Evolutionary conservation across 257 asterid species (phyloP).

Genomic region (Solanum corneliomulleri): DNA sequence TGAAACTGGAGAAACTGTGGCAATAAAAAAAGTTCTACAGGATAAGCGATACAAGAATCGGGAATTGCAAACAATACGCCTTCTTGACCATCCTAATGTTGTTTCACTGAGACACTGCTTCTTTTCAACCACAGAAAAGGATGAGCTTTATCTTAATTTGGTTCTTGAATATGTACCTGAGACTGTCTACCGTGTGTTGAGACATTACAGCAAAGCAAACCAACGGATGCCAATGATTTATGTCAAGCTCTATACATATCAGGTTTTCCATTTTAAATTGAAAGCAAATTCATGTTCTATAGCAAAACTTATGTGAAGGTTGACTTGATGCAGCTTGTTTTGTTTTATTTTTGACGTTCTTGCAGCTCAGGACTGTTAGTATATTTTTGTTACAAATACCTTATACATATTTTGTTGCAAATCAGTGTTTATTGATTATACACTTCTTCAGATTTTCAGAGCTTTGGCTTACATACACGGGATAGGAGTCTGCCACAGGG

Average conservation of each 20-base stretch:
- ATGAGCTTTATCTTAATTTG: slow-evolving; percentile 17
- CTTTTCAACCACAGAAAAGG: slow-evolving; percentile 12
- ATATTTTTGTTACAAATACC: not conserved
- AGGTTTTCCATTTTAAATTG: not conserved
- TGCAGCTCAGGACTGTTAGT: not conserved
- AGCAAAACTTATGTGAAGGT: not conserved
- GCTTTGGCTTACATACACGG: slow-evolving; percentile 54
- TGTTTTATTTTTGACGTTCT: not conserved
- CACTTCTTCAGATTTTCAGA: slow-evolving; percentile 44
- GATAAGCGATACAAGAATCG: slow-evolving; percentile 20
- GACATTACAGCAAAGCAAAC: slow-evolving; percentile 11
- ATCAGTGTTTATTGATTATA: not conserved
- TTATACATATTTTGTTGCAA: not conserved
- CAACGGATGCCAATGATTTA: slow-evolving; percentile 17
- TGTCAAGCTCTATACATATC: slow-evolving; percentile 16
- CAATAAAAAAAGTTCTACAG: slow-evolving; percentile 18
- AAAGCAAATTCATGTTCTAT: not conserved
- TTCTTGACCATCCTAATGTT: slow-evolving; percentile 18
- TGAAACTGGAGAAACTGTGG: slow-evolving; percentile 20
- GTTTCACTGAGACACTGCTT: slow-evolving; percentile 14
- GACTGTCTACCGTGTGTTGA: slow-evolving; percentile 8
- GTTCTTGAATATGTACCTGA: slow-evolving; percentile 22
- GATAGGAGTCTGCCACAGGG: slow-evolving; percentile 60
- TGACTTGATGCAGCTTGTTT: not conserved
- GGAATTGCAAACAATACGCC: slow-evolving; percentile 14